Conservation (phyloP, 768 basidiomycete species). For the Amanita rubescens region DNA sequence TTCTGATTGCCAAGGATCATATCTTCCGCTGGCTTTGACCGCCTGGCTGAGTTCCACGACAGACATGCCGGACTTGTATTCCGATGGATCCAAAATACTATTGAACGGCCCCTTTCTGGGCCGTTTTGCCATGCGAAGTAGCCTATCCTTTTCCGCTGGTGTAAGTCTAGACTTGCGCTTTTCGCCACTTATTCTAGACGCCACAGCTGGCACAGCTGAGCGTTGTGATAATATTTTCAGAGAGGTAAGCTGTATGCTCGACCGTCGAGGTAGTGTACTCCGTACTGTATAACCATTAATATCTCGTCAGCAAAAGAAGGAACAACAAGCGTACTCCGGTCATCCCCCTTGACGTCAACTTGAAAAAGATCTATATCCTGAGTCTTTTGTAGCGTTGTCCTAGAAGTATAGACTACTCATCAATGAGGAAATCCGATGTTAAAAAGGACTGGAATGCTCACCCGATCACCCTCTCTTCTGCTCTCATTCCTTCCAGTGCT, state of each 20-base stretch:
- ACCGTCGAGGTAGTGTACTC: constrained; percentile 47
- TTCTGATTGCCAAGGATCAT: constrained; percentile 53
- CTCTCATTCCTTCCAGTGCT: constrained; percentile 65
- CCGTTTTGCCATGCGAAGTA: constrained; percentile 71
- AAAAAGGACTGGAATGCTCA: constrained; percentile 25
- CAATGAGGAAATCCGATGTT: not conserved
- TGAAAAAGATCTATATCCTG: constrained; percentile 71
- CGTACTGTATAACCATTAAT: constrained; percentile 39
- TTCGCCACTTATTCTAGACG: constrained; percentile 37
- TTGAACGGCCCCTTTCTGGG: constrained; percentile 69
- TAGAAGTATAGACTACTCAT: constrained; percentile 18
- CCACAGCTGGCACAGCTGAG: constrained; percentile 81
- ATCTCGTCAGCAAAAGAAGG: not conserved
- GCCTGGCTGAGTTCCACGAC: constrained; percentile 59
- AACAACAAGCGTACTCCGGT: constrained; percentile 40
- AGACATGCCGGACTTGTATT: constrained; percentile 60
- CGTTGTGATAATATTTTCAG: constrained; percentile 78
- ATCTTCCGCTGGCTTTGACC: constrained; percentile 57
- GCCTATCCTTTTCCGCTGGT: constrained; percentile 63
- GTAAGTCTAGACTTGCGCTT: constrained; percentile 45
- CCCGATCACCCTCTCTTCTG: constrained; percentile 81
- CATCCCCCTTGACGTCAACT: constrained; percentile 76
- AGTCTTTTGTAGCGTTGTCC: constrained; percentile 58
- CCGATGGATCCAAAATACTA: constrained; percentile 57
- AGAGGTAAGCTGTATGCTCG: constrained; percentile 49